phyloP scores from a whole-genome alignment of 108 stramenopile genomes.

The Skeletonema menzelii region DNA sequence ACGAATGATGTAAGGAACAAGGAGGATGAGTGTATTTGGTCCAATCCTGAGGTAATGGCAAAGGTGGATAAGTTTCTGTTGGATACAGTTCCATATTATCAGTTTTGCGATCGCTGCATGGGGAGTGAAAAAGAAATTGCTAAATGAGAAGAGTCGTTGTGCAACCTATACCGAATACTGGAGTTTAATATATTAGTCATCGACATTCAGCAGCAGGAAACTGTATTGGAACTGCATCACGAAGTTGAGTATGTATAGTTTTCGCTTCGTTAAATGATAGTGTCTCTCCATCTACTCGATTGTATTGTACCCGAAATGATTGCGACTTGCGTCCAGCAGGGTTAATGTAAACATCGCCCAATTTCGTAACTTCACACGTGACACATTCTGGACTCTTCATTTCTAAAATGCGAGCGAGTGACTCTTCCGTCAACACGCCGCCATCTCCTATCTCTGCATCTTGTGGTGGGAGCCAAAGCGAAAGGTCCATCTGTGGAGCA shows the following conservation, averaged over 20 bases:
- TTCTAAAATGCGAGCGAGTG: conserved; percentile 1
- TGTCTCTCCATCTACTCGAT: conserved; percentile 15
- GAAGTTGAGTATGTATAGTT: conserved; percentile 34
- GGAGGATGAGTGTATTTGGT: conserved; percentile 12
- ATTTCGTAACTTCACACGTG: conserved; percentile 4
- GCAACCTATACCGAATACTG: too few relatives aligned
- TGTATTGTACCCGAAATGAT: conserved; percentile 51
- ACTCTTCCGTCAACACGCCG: conserved; percentile 1
- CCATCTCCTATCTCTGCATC: background rate
- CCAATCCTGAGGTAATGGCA: background rate
- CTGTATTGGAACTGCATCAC: conserved; percentile 19
- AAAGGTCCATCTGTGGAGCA: conserved; percentile 37
- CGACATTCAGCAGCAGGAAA: conserved; percentile 57
- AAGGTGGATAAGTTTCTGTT: conserved; percentile 17
- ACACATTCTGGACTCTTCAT: background rate
- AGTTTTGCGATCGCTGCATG: conserved; percentile 27
- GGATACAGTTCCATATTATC: conserved; percentile 13
- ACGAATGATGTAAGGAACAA: conserved; percentile 11
- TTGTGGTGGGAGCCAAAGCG: conserved; percentile 36
- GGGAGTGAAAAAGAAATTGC: conserved; percentile 4
- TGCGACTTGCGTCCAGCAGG: conserved; percentile 28
- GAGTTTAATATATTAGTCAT: conserved; percentile 1
- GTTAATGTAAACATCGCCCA: conserved; percentile 26
- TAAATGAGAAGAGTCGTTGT: background rate
- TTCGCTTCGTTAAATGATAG: conserved; percentile 40